These are phyloP conservation scores for Paratinospora sagittata DNA, from an alignment of 164 flowering plant species.

Conservation along the genomic window DNA sequence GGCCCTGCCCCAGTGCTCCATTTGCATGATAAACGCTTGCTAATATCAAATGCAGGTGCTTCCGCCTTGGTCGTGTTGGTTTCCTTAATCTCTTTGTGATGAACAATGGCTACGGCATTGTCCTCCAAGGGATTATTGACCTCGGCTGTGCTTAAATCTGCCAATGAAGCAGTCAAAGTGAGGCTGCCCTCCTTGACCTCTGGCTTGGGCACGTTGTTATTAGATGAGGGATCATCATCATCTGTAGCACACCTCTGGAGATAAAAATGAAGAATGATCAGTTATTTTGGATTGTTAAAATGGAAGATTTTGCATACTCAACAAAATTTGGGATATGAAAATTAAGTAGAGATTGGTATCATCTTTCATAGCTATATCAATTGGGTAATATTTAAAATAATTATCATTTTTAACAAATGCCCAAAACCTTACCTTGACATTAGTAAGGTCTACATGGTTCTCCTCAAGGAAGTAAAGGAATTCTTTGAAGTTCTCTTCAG, in stretches of 20 bases:
- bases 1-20: slow-evolving; percentile 83
- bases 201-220: slow-evolving; percentile 15
- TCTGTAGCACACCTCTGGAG: slow-evolving; percentile 59
- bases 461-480: slow-evolving; percentile 56
- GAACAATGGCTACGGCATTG: not conserved
- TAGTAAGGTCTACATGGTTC: slow-evolving; percentile 49
- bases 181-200: not conserved
- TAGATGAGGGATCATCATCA: slow-evolving; percentile 35
- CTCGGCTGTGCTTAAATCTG: not conserved
- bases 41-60: slow-evolving; percentile 27
- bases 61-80: slow-evolving; percentile 9
- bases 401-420: too few relatives aligned
- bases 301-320: too few relatives aligned
- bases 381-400: too few relatives aligned
- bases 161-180: not conserved
- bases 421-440: slow-evolving; percentile 85
- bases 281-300: not conserved
- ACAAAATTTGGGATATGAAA: too few relatives aligned
- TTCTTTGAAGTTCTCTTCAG: slow-evolving; percentile 65
- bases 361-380: too few relatives aligned
- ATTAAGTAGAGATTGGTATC: too few relatives aligned
- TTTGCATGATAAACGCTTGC: slow-evolving; percentile 57
- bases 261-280: not conserved
- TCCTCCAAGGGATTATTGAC: slow-evolving; percentile 2
- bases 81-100: not conserved